A percentile compares a stretch with the other conserved stretches of the same genome.
Conservation (phyloP, 1,284 basidiomycete genomes). For the Puccinia triticina region DNA sequence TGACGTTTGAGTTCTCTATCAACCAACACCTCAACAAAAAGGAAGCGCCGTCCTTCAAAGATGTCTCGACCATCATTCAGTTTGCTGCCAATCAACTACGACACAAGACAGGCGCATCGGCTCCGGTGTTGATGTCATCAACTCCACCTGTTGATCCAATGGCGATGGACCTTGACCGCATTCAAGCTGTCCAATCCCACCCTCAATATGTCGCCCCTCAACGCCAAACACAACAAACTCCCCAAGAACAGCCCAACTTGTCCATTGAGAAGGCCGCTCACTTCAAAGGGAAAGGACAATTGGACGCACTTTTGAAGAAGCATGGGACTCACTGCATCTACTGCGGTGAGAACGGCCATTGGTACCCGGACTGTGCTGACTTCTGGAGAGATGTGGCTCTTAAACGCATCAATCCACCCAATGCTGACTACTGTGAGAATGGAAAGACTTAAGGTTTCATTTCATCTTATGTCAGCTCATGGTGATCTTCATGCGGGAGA, state of each 20-base stretch:
- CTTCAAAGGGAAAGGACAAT: constrained; percentile 4
- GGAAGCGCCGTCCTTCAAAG: not conserved
- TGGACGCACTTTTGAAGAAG: not conserved
- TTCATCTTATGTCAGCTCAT: too few relatives aligned
- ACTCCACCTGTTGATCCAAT: too few relatives aligned
- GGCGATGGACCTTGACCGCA: not conserved
- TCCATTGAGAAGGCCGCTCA: not conserved
- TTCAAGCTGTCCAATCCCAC: not conserved
- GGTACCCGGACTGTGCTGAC: constrained; percentile 9
- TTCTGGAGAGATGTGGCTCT: not conserved
- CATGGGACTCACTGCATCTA: not conserved
- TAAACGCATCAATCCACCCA: not conserved
- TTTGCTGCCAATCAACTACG: not conserved
- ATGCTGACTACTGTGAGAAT: not conserved
- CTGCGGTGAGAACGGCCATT: not conserved
- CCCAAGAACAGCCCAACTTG: constrained; percentile 63
- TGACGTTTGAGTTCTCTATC: constrained; percentile 23
- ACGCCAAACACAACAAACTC: constrained; percentile 56
- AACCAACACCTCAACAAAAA: not conserved
- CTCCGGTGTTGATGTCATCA: too few relatives aligned
- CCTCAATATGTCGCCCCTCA: constrained; percentile 48
- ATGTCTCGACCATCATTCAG: not conserved
- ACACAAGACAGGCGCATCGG: not conserved
- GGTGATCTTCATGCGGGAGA: too few relatives aligned
- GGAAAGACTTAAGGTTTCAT: too few relatives aligned